Percentiles rank a stretch among this genome's conserved stretches.
These are phyloP conservation scores for Avicennia marina DNA, from an alignment of 257 asterid species.

Conservation along the genomic window DNA sequence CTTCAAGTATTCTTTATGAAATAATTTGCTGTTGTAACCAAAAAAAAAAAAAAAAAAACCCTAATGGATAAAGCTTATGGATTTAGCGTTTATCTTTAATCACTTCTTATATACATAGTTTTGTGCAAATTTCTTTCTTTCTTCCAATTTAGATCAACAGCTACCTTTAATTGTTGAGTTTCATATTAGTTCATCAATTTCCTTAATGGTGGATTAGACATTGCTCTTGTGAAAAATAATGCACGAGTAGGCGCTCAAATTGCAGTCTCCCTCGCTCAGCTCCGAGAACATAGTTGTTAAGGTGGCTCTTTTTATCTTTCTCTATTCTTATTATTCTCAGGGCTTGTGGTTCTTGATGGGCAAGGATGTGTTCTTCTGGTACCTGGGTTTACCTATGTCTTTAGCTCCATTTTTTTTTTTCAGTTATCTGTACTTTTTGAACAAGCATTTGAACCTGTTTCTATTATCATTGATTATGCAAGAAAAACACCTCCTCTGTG, in stretches of 20 bases:
- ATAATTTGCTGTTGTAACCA: background rate
- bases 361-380: background rate
- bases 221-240: conserved; percentile 88
- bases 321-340: background rate
- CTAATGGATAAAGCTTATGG: too few relatives aligned
- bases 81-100: background rate
- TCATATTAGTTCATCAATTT: conserved; percentile 21
- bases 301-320: conserved; percentile 25
- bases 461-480: too few relatives aligned
- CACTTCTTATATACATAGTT: background rate
- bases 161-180: background rate
- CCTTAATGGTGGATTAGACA: conserved; percentile 52
- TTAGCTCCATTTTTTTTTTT: too few relatives aligned
- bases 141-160: background rate
- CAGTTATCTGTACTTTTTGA: too few relatives aligned
- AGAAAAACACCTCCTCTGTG: too few relatives aligned
- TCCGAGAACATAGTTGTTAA: conserved; percentile 27
- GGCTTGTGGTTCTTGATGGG: too few relatives aligned
- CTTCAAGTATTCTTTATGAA: conserved; percentile 71
- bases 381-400: background rate
- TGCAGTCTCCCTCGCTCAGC: conserved; percentile 73
- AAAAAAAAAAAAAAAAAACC: too few relatives aligned
- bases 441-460: too few relatives aligned
- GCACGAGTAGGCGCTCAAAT: too few relatives aligned
- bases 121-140: background rate